Base-by-base conservation (phyloP, 1,284 basidiomycete genomes). In the Gomphus sp. region DNA sequence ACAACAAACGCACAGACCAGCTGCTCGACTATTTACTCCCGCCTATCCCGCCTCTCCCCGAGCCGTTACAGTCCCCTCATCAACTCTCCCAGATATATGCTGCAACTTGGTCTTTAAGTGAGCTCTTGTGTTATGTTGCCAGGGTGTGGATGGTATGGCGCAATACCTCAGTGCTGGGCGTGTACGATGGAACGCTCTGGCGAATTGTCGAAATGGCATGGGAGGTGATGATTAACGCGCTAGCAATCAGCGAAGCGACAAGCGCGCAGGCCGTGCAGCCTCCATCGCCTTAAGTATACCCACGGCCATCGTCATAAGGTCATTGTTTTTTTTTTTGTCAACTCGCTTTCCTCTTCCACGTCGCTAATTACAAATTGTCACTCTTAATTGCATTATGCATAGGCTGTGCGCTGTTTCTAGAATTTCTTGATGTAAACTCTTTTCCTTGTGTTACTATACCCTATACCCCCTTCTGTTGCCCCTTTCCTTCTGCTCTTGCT, bases 161-260 rank as follows among this genome's bases (percentile, higher is more conserved):
- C 63, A 86, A 89, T 67, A 75, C 77, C 3, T 81, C 79, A 64
- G 79, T 79, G n/a, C 72, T 89, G 44, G 84, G 85, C 7, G 72
- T 88, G 37, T 78, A 74, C 61, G 80, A 85, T 64, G 67, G 71
- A 44, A 68, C 68, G 34, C 72, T 88, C 2, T 89, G 85, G 85
- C 73, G 72, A 31, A 73, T 76, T 39, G 72, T 87, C 62, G 80
- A 83, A 56, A 65, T 79, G 41, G 78, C 81, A 14, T 89, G 85
- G 84, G 76, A 78, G 67, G 69, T 82, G 33, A 65, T 85, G 28
- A 69, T 85, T 31, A 71, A 69, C 10, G 80, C 81, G 8, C 66
- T 85, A 68, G 82, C 83, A 65, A 70, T 58, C 28, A 52, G 50
- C 57, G 53, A 47, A 6, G 53, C 41, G 9, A 14, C 37, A 16